Evolutionary conservation across 2,329 filamentous ascomycete species (phyloP).

Genomic region (Trichoderma hamatum): DNA sequence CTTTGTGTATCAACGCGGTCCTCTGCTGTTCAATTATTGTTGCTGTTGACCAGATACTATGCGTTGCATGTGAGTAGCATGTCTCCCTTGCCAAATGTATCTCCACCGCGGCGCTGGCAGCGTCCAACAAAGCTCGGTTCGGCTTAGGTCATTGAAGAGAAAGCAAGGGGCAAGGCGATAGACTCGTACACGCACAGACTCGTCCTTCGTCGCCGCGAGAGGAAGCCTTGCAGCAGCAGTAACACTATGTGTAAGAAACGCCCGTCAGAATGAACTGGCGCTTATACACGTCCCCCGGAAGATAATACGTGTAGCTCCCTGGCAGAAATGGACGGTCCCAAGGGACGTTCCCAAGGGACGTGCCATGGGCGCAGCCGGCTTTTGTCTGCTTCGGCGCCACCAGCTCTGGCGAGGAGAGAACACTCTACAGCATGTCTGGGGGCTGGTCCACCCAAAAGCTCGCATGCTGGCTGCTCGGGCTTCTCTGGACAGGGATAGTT

Average conservation of each 20-base stretch:
- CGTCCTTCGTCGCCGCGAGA: background rate
- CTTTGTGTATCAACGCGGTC: background rate
- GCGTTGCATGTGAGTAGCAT: background rate
- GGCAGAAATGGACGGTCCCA: background rate
- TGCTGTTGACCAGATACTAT: background rate
- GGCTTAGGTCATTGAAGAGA: background rate
- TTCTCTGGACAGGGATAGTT: conserved; percentile 2
- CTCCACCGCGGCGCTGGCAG: background rate
- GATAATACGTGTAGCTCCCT: background rate
- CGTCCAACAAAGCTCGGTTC: background rate
- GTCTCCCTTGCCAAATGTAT: background rate
- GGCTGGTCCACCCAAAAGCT: background rate
- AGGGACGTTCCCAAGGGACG: background rate
- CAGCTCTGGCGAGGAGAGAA: background rate
- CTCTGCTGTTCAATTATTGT: background rate
- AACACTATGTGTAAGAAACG: conserved; percentile 5
- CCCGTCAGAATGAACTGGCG: conserved; percentile 2
- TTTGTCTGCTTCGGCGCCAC: conserved; percentile 3
- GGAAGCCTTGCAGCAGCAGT: background rate
- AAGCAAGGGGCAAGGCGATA: background rate
- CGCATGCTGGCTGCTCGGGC: background rate
- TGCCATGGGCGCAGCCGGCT: background rate
- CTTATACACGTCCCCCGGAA: background rate
- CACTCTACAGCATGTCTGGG: background rate
- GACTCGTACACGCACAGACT: background rate